These are phyloP conservation scores for Exophiala spinifera DNA, from an alignment of 2,329 filamentous ascomycete species.

Conservation along the genomic window DNA sequence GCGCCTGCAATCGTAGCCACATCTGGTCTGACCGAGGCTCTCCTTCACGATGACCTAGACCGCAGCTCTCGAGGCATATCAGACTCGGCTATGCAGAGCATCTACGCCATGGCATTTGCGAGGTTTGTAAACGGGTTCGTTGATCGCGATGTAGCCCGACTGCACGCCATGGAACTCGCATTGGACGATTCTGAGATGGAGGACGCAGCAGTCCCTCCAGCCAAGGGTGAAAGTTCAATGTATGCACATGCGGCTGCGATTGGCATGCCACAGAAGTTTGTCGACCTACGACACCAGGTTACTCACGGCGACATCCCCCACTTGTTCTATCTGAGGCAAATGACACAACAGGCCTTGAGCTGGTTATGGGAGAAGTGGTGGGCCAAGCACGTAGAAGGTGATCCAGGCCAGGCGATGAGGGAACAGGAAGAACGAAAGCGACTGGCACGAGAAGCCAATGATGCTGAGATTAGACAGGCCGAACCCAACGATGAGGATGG, in stretches of 20 bases:
- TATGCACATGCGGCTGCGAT: conserved; percentile 28
- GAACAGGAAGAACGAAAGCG: conserved; percentile 17
- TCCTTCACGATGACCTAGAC: conserved; percentile 24
- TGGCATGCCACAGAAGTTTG: conserved; percentile 57
- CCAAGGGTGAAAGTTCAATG: conserved; percentile 28
- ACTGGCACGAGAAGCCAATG: conserved; percentile 8
- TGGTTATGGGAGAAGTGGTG: conserved; percentile 67
- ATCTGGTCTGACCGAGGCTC: conserved; percentile 26
- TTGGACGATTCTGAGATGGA: conserved; percentile 9
- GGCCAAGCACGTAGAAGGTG: conserved; percentile 24
- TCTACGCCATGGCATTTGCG: conserved; percentile 30
- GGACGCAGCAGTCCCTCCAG: not conserved
- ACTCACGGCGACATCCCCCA: conserved; percentile 77
- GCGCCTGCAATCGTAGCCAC: conserved; percentile 26
- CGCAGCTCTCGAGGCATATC: conserved; percentile 12
- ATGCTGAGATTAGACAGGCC: not conserved
- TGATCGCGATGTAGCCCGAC: conserved; percentile 28
- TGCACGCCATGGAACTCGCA: conserved; percentile 20
- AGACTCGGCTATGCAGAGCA: conserved; percentile 27
- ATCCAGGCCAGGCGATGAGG: conserved; percentile 17
- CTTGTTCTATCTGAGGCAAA: conserved; percentile 63
- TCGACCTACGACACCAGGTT: conserved; percentile 76
- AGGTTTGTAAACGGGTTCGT: conserved; percentile 31
- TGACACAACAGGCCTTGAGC: conserved; percentile 61
- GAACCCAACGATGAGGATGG: not conserved